A percentile compares a stretch with the other conserved stretches of the same genome.
Evolutionary conservation across 306 rosid genomes (phyloP).

Genomic region (Sindora glabra): DNA sequence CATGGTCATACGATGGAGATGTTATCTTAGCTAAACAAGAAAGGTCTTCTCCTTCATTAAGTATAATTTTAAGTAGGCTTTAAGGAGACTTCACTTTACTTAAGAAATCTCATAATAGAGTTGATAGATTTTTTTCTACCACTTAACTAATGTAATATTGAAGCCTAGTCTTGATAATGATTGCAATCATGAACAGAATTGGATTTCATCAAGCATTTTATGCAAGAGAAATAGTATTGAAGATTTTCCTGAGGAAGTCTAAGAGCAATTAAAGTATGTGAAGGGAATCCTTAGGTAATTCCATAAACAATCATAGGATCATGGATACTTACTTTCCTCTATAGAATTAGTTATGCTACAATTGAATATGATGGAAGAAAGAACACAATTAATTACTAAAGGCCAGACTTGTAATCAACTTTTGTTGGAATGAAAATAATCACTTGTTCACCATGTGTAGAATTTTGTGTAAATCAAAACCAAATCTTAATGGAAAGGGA

Average conservation of each 20-base stretch:
- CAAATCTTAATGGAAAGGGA: too few relatives aligned
- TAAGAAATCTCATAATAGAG: slow-evolving; percentile 32
- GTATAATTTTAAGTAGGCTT: slow-evolving; percentile 68
- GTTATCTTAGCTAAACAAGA: slow-evolving; percentile 30
- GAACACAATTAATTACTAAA: too few relatives aligned
- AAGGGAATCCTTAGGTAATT: too few relatives aligned
- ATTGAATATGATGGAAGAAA: too few relatives aligned
- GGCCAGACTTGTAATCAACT: too few relatives aligned
- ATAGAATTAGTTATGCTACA: too few relatives aligned
- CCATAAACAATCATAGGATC: too few relatives aligned
- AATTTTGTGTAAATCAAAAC: too few relatives aligned
- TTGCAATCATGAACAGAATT: slow-evolving; percentile 46
- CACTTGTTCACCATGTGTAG: too few relatives aligned
- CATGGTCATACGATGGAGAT: slow-evolving; percentile 37
- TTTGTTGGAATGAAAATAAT: too few relatives aligned
- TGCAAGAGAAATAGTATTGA: slow-evolving; percentile 68
- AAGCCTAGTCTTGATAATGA: slow-evolving; percentile 82
- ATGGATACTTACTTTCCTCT: too few relatives aligned
- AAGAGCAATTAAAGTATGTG: slow-evolving; percentile 68
- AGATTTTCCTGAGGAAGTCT: slow-evolving; percentile 92
- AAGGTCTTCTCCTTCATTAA: slow-evolving; percentile 40
- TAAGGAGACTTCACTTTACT: slow-evolving; percentile 58
- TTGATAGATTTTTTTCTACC: slow-evolving; percentile 38
- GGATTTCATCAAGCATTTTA: slow-evolving; percentile 53
- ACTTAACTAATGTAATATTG: slow-evolving; percentile 75